Evolutionary conservation across 176 grass and related monocot species (phyloP), one percentile per base, ranked within the genome.

Genomic region (Saccharum spontaneum): DNA sequence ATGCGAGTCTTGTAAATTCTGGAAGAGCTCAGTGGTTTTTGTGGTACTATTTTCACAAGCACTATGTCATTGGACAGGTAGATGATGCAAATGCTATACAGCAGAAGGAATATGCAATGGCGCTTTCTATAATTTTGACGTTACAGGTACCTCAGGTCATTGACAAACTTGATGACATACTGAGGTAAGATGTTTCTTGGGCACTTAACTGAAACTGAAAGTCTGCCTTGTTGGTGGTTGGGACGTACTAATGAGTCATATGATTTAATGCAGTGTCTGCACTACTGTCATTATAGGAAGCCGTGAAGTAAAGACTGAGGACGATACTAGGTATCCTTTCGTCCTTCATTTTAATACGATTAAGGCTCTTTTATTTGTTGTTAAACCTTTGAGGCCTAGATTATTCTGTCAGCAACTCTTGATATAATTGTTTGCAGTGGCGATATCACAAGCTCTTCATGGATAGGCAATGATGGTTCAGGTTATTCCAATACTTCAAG

Each of bases 131-230:
- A 77, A 89, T 99, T 86, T 89, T 99, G 93, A 99, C 91, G 44
- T 94, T 99, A 77, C 89, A 92, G 83, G 87, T 96, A 68, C 91
- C 93, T 73, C 86, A 96, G 87, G 79, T 99, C 44, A 93, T 99
- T 5, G 93, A 99, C 73, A 99, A 92, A 94, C 97, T 99, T 22
- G 97, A 99, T 82, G 97, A 99, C 62, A 96, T 99, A 54, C 89
- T 99, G 87, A 96, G 91, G 97, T 99, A 90, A 82, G 48, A 65
- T 43, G 57, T 44, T 83, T 68, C 59, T 85, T 26, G 26, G 66
- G 57, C 63, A 76, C 17, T 64, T 48, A 85, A 77, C 64, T 64
- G 13, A 69, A 59, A 52, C 18, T 24, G 66, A 23, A 45, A 67
- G 26, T 30, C 55, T 63, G 12, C 44, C 14, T 76, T 82, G 26